Base-by-base conservation (phyloP, 1,284 basidiomycete species). In the Apiotrichum sp. region DNA sequence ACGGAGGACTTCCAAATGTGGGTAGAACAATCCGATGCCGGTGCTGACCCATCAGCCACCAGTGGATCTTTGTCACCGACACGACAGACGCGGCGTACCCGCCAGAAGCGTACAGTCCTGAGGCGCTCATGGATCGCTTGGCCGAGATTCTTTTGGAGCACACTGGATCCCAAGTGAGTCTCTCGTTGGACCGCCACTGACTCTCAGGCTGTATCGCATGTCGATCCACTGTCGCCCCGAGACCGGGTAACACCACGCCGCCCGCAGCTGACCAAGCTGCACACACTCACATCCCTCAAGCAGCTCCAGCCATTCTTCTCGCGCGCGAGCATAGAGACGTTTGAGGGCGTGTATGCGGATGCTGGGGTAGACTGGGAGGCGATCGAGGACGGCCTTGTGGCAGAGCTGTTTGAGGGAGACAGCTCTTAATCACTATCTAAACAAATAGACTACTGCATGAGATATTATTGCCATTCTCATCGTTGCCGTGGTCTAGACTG, bases 51-150 rank as follows among this genome's bases (percentile, higher is more conserved):
- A 6, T 8, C 63, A 96, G 93, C 63, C 89, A 98, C 73, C 93
- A 99, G 80, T 99, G 96, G 95, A 88, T 97, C 66, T 98, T 98
- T 70, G 85, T 98, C 53, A 96, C 93, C 0, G 96, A 99, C 73
- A 98, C 95, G 0, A 89, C 93, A 5, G 96, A 98, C 68, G 93
- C 93, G 0, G 83, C 93, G 10, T 93, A 93, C 72, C 86, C 86
- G 7, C 86, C 89, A 0, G 86, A 93, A 62, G 81, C 85, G 45
- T 93, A 87, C 83, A 78, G 79, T 46, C 87, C 93, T 1, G 87
- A 89, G 61, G 88, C 91, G 1, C 84, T 98, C 76, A 83, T 98
- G 72, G 95, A 98, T 71, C 86, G 88, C 46, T 78, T 98, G 0
- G 85, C 90, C n/a, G 89, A 93, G 63, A 83, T 89, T 41, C 82